These are phyloP conservation scores for Coemansia javaensis DNA, from an alignment of 192 early-diverging fungal genomes.

Conservation along the genomic window DNA sequence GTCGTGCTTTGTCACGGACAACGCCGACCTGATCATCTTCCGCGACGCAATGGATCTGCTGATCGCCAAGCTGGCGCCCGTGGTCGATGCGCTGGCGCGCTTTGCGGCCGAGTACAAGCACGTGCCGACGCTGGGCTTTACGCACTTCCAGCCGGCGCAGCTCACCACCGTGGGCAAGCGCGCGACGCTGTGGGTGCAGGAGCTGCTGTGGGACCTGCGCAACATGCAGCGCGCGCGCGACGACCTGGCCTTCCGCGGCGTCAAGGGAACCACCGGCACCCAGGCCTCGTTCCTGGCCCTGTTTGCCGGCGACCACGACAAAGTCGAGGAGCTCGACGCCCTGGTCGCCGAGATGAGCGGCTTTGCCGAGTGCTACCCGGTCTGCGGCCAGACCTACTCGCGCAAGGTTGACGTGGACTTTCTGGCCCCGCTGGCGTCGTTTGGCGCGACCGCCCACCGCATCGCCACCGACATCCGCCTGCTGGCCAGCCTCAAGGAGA, in stretches of 20 bases:
- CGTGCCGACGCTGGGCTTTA: slow-evolving; percentile 94
- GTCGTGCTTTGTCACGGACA: slow-evolving; percentile 98
- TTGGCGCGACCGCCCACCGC: slow-evolving; percentile 95
- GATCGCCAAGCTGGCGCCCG: slow-evolving; percentile 79
- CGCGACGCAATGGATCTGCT: slow-evolving; percentile 91
- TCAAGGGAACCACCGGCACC: slow-evolving; percentile 98
- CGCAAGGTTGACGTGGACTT: slow-evolving; percentile 97
- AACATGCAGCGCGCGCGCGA: slow-evolving; percentile 84
- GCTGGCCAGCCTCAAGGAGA: slow-evolving; percentile 93
- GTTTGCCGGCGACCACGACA: slow-evolving; percentile 89
- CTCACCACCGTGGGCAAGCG: slow-evolving; percentile 98
- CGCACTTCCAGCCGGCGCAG: slow-evolving; percentile 98
- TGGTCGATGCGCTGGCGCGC: slow-evolving; percentile 68
- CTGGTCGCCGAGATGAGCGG: slow-evolving; percentile 86
- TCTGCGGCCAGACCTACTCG: slow-evolving; percentile 96
- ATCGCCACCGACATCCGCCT: slow-evolving; percentile 95
- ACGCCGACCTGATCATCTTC: slow-evolving; percentile 97
- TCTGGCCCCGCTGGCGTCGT: slow-evolving; percentile 75
- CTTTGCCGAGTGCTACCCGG: slow-evolving; percentile 78
- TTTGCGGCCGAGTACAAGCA: slow-evolving; percentile 80
- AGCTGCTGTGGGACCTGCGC: slow-evolving; percentile 91
- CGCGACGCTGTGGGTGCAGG: slow-evolving; percentile 94
- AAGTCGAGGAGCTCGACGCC: slow-evolving; percentile 87
- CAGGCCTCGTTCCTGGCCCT: slow-evolving; percentile 96
- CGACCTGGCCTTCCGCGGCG: slow-evolving; percentile 90